These are phyloP conservation scores for Curvularia spicifera DNA, from an alignment of 2,329 filamentous ascomycete species.

Conservation along the genomic window DNA sequence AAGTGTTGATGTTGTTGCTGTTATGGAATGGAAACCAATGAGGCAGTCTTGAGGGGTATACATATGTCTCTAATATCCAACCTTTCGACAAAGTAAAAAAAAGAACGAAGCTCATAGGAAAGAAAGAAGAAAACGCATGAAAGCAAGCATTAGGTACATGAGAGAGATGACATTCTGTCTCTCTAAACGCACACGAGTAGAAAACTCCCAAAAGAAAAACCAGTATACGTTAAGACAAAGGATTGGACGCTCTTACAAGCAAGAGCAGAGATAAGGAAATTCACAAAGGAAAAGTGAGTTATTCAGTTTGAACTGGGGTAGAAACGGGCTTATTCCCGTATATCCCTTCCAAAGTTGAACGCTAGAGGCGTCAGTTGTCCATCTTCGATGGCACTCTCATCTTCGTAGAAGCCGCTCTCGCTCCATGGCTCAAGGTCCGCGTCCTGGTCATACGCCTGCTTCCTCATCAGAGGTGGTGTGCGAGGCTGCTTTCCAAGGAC, in stretches of 20 bases:
- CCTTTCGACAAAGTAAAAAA: conserved; percentile 1
- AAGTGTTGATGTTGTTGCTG: neutral
- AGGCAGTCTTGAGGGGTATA: conserved; percentile 7
- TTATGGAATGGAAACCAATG: neutral
- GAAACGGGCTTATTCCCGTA: conserved; percentile 18
- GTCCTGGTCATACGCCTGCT: conserved; percentile 65
- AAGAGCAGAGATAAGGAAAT: neutral
- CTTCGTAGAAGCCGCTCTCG: conserved; percentile 57
- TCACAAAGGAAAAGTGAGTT: conserved; percentile 14
- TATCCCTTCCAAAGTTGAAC: conserved; percentile 42
- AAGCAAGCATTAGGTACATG: conserved; percentile 10
- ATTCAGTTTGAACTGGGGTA: neutral
- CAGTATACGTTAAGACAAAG: neutral
- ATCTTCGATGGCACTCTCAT: conserved; percentile 55
- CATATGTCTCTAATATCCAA: conserved; percentile 6
- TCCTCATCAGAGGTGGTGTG: conserved; percentile 63
- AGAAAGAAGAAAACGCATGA: neutral
- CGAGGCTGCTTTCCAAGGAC: conserved; percentile 43
- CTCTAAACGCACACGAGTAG: neutral
- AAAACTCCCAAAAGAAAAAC: conserved; percentile 2
- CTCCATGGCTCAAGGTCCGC: conserved; percentile 60
- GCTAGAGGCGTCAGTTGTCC: conserved; percentile 45
- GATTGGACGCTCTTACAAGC: conserved; percentile 9
- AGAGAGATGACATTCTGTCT: neutral
- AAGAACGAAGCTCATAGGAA: neutral